Evolutionary conservation across 352 stramenopile genomes (phyloP).

Genomic region (Phytophthora sp.): DNA sequence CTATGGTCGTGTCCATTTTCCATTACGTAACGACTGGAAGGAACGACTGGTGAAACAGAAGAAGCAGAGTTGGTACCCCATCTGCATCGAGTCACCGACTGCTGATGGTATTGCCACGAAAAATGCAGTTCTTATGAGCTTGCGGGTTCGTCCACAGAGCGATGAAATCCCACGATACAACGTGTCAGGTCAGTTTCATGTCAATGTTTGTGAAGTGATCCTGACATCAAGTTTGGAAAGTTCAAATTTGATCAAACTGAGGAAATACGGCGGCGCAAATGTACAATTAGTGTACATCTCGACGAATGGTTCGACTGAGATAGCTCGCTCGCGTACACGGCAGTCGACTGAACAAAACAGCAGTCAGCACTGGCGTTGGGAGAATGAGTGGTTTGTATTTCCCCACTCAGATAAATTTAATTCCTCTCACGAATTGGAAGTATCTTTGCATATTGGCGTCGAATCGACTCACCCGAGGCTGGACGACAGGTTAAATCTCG

Average conservation of each 20-base stretch:
- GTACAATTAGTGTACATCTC: slow-evolving; percentile 9
- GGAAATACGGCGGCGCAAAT: slow-evolving; percentile 22
- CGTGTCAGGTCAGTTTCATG: slow-evolving; percentile 17
- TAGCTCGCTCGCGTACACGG: slow-evolving; percentile 16
- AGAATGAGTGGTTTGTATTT: slow-evolving; percentile 36
- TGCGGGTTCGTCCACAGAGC: slow-evolving; percentile 10
- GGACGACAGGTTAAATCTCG: slow-evolving; percentile 12
- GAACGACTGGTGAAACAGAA: slow-evolving; percentile 15
- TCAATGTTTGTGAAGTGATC: slow-evolving; percentile 28
- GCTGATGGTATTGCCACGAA: slow-evolving; percentile 6
- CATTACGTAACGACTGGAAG: slow-evolving; percentile 41
- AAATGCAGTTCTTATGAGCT: slow-evolving; percentile 30
- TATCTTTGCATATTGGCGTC: slow-evolving; percentile 20
- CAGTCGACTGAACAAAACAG: slow-evolving; percentile 16
- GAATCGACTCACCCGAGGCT: slow-evolving; percentile 8
- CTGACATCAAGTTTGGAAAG: slow-evolving; percentile 2
- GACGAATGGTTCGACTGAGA: not conserved
- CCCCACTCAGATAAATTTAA: not conserved
- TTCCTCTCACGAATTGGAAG: slow-evolving; percentile 11
- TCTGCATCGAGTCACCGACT: slow-evolving; percentile 7
- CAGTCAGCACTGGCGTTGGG: slow-evolving; percentile 34
- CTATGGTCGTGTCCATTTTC: slow-evolving; percentile 37
- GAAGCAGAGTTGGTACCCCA: slow-evolving; percentile 19
- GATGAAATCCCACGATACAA: not conserved
- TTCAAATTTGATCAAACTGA: slow-evolving; percentile 18